These are phyloP conservation scores for Cubamyces lactineus DNA, from an alignment of 768 basidiomycete species.

Conservation along the genomic window DNA sequence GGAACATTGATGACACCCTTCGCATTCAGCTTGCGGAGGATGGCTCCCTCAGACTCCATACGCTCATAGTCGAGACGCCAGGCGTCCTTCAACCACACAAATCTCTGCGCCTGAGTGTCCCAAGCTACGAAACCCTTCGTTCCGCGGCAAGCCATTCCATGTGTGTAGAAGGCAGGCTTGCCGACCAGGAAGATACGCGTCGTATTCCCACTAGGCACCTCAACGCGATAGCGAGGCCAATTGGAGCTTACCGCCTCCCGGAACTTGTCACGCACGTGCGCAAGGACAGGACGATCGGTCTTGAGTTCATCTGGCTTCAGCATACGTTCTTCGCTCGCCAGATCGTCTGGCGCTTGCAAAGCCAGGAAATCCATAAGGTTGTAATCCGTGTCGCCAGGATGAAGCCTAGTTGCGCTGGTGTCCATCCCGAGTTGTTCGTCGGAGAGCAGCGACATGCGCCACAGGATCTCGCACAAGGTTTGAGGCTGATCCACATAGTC, in stretches of 20 bases:
- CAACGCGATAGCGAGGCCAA: conserved; percentile 11
- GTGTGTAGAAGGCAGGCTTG: not conserved
- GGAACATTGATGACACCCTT: too few relatives aligned
- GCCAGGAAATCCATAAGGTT: too few relatives aligned
- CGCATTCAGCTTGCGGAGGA: not conserved
- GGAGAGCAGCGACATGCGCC: too few relatives aligned
- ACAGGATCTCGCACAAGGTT: too few relatives aligned
- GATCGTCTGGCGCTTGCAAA: not conserved
- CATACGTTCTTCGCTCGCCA: not conserved
- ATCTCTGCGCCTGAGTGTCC: not conserved
- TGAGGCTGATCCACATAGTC: too few relatives aligned
- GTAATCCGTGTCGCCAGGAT: too few relatives aligned
- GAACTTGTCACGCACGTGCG: conserved; percentile 4
- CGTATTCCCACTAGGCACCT: not conserved
- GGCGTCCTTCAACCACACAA: conserved; percentile 18
- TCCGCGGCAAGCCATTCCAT: not conserved
- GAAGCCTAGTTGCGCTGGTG: too few relatives aligned
- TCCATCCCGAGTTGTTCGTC: too few relatives aligned
- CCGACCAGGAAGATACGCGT: conserved; percentile 3
- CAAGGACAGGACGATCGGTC: not conserved
- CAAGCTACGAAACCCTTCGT: too few relatives aligned
- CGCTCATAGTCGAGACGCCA: conserved; percentile 8
- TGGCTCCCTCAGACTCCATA: conserved; percentile 7
- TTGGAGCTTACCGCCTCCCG: not conserved
- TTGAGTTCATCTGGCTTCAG: not conserved